Conservation (phyloP, 495 filamentous ascomycete species). For the Lophiotrema nucula region DNA sequence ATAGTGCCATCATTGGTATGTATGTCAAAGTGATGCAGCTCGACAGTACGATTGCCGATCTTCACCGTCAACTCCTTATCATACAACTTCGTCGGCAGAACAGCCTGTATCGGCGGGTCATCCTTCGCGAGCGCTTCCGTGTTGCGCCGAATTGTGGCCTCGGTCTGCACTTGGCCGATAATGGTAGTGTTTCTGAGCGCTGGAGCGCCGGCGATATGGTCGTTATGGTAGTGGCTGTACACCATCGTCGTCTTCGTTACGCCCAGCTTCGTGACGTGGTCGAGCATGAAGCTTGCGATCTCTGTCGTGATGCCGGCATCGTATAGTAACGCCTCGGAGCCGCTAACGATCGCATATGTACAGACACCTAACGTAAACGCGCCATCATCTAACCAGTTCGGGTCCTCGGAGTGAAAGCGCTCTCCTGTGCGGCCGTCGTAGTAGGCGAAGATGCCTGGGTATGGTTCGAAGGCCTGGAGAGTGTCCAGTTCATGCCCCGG, state of each 20-base stretch:
- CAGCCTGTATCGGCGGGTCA: background rate
- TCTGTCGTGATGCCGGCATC: constrained; percentile 3
- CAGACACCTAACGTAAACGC: background rate
- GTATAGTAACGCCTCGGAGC: background rate
- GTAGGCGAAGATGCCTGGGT: constrained; percentile 2
- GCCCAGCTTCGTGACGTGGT: constrained; percentile 1
- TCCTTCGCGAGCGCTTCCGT: background rate
- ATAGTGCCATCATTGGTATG: background rate
- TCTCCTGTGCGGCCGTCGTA: background rate
- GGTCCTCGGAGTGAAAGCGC: background rate
- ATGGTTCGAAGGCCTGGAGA: background rate
- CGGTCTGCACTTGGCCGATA: background rate
- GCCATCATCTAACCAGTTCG: background rate
- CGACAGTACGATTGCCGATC: background rate
- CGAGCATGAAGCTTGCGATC: constrained; percentile 1
- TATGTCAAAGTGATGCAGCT: background rate
- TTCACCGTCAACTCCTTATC: background rate
- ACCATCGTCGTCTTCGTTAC: background rate
- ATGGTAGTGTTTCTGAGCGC: background rate
- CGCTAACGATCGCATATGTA: constrained; percentile 2
- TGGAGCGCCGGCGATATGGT: constrained; percentile 3
- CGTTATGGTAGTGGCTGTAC: constrained; percentile 9
- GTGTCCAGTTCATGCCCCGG: background rate
- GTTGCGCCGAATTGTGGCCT: background rate
- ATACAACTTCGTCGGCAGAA: background rate